Evolutionary conservation across 2,329 filamentous ascomycete species (phyloP).

Genomic region (Nemania diffusa): DNA sequence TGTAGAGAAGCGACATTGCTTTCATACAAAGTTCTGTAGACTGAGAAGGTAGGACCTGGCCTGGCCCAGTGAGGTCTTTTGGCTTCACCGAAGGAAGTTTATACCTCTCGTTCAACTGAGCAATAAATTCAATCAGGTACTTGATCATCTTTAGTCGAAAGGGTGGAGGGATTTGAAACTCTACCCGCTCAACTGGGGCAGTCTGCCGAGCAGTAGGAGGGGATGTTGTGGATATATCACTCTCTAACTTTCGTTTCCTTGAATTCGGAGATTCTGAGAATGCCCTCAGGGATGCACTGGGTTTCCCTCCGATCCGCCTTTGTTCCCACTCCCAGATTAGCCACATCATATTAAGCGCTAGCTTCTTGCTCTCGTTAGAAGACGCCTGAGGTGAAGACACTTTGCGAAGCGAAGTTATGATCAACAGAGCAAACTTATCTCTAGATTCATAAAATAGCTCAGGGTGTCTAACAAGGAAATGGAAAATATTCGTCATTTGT

Average conservation of each 20-base stretch:
- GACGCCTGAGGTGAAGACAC: conserved; percentile 85
- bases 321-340: conserved; percentile 95
- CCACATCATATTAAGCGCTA: conserved; percentile 89
- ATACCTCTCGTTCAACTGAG: conserved; percentile 86
- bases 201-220: conserved; percentile 62
- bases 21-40: conserved; percentile 86
- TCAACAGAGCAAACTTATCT: conserved; percentile 88
- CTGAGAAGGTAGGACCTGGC: conserved; percentile 61
- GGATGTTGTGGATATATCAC: conserved; percentile 64
- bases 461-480: conserved; percentile 92
- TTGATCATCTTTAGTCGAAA: conserved; percentile 87
- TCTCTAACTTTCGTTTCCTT: conserved; percentile 81
- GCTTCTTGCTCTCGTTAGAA: conserved; percentile 89
- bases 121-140: conserved; percentile 95
- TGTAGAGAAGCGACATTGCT: conserved; percentile 81
- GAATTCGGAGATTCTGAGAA: conserved; percentile 76
- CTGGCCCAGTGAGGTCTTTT: conserved; percentile 61
- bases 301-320: conserved; percentile 74
- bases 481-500: conserved; percentile 96
- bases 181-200: conserved; percentile 63
- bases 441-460: conserved; percentile 94
- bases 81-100: conserved; percentile 77
- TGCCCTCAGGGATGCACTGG: conserved; percentile 52
- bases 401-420: conserved; percentile 89
- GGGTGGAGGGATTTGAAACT: conserved; percentile 74